These are phyloP conservation scores for Pascua guehoae DNA, from an alignment of 1,284 basidiomycete genomes.

Conservation along the genomic window DNA sequence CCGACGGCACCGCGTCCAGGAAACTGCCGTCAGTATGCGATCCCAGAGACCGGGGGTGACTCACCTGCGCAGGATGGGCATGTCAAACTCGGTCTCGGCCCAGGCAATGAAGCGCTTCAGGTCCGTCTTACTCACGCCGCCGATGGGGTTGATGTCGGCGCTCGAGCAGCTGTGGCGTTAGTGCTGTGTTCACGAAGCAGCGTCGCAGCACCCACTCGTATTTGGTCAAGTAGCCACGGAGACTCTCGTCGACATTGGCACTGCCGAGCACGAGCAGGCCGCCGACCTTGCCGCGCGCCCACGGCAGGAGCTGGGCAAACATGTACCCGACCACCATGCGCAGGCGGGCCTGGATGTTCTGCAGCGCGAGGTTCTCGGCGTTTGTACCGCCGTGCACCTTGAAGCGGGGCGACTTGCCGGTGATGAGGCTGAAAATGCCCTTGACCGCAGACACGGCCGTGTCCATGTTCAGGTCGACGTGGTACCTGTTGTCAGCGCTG, in stretches of 20 bases:
- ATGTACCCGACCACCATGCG: slow-evolving; percentile 96
- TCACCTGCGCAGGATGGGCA: slow-evolving; percentile 77
- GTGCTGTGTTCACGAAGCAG: background rate
- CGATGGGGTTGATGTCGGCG: slow-evolving; percentile 96
- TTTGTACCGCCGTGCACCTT: slow-evolving; percentile 78
- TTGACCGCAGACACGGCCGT: slow-evolving; percentile 77
- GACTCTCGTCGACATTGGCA: slow-evolving; percentile 96
- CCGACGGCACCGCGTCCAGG: slow-evolving; percentile 85
- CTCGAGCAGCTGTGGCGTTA: slow-evolving; percentile 55
- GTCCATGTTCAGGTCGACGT: slow-evolving; percentile 96
- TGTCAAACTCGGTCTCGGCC: slow-evolving; percentile 69
- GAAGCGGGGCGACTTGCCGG: slow-evolving; percentile 77
- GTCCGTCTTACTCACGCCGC: slow-evolving; percentile 96
- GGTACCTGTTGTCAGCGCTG: slow-evolving; percentile 61
- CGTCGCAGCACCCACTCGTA: slow-evolving; percentile 65
- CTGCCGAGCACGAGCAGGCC: slow-evolving; percentile 91
- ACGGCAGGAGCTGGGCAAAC: slow-evolving; percentile 93
- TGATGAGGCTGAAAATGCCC: slow-evolving; percentile 78
- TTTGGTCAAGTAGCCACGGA: slow-evolving; percentile 95
- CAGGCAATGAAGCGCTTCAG: slow-evolving; percentile 92
- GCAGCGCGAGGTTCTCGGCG: slow-evolving; percentile 92
- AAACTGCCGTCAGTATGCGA: slow-evolving; percentile 58
- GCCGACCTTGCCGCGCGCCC: slow-evolving; percentile 79
- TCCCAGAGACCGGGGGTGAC: slow-evolving; percentile 12
- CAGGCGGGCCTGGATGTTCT: slow-evolving; percentile 94